phyloP scores from a whole-genome alignment of 176 grass and related monocot species.

The Triticum dicoccoides region DNA sequence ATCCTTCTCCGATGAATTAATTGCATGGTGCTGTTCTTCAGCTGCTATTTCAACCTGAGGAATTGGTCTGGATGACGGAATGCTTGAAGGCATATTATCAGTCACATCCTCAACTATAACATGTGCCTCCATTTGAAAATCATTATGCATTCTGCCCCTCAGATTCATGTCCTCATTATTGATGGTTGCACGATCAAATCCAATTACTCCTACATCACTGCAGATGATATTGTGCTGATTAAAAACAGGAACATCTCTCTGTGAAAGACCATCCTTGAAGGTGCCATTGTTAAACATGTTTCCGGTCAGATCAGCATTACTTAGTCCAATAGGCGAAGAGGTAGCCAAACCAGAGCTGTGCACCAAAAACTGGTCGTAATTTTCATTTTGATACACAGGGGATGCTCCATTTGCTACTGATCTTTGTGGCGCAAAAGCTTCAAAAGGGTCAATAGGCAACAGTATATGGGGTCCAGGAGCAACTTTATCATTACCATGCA shows the following conservation, averaged over 20 bases:
- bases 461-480: conserved; percentile 11
- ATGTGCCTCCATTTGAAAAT: conserved; percentile 19
- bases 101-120: conserved; percentile 66
- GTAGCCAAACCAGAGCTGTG: conserved; percentile 22
- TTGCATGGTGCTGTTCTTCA: conserved; percentile 35
- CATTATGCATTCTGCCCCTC: conserved; percentile 12
- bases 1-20: conserved; percentile 26
- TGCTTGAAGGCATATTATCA: conserved; percentile 41
- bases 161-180: conserved; percentile 19
- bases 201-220: conserved; percentile 27
- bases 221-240: conserved; percentile 18
- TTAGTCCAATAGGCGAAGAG: conserved; percentile 14
- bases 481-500: conserved; percentile 14
- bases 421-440: conserved; percentile 15
- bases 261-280: conserved; percentile 15
- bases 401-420: conserved; percentile 3
- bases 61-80: conserved; percentile 37
- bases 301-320: conserved; percentile 19
- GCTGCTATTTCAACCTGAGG: conserved; percentile 46
- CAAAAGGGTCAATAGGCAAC: conserved; percentile 39
- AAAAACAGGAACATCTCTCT: conserved; percentile 31
- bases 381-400: conserved; percentile 19
- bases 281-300: conserved; percentile 14
- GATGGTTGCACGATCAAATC: not conserved
- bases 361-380: conserved; percentile 19